These are phyloP conservation scores for Eucalyptus tenuipes DNA, from an alignment of 345 rosid species.

Conservation along the genomic window DNA sequence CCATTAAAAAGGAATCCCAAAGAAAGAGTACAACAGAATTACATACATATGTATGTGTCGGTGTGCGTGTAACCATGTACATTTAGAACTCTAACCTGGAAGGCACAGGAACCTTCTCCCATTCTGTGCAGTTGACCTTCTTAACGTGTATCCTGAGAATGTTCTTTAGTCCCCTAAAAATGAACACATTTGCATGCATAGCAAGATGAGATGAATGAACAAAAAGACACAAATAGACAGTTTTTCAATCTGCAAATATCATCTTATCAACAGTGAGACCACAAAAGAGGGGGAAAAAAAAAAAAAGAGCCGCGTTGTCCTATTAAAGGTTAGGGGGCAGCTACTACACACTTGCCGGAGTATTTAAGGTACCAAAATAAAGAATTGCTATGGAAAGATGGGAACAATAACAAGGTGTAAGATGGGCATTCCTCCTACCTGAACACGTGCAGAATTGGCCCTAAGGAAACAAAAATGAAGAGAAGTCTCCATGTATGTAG, in stretches of 20 bases:
- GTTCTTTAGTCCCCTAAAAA: constrained; percentile 81
- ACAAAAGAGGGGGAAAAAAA: background rate
- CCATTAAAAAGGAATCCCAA: background rate
- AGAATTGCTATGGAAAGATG: background rate
- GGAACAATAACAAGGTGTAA: background rate
- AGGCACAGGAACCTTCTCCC: constrained; percentile 88
- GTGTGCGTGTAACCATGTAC: background rate
- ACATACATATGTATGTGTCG: background rate
- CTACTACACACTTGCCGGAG: background rate
- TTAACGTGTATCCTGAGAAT: constrained; percentile 68
- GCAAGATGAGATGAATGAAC: background rate
- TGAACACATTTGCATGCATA: background rate
- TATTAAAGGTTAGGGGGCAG: background rate
- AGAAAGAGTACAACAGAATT: background rate
- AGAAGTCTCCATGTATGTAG: background rate
- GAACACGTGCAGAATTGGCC: background rate
- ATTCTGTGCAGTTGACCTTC: constrained; percentile 70
- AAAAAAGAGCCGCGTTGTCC: background rate
- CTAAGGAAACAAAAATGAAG: background rate
- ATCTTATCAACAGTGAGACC: background rate
- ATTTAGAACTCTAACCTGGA: constrained; percentile 39
- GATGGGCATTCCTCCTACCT: background rate
- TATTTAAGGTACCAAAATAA: background rate
- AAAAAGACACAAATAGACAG: background rate
- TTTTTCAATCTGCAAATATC: background rate